Evolutionary conservation across 768 basidiomycete genomes (phyloP).

Genomic region (Leccinum truebloodii): DNA sequence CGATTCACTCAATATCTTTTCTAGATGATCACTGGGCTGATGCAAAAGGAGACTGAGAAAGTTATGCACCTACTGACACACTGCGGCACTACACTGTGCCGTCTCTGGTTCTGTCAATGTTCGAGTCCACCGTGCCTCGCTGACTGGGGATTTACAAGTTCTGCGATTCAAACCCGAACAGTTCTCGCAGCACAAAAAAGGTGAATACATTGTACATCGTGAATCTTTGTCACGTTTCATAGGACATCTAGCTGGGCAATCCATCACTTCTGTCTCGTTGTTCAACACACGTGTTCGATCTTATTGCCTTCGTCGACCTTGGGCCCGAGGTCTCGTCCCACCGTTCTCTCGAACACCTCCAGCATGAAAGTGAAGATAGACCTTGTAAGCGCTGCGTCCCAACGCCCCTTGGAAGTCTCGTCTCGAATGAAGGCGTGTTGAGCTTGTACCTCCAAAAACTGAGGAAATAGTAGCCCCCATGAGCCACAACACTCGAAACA

Average conservation of each 20-base stretch:
- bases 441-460: constrained; percentile 96
- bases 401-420: constrained; percentile 88
- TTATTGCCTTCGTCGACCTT: constrained; percentile 43
- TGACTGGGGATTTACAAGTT: too few species aligned
- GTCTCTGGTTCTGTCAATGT: too few species aligned
- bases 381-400: constrained; percentile 90
- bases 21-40: too few species aligned
- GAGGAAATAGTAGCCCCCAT: constrained; percentile 8
- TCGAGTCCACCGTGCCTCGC: too few species aligned
- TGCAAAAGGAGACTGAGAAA: too few species aligned
- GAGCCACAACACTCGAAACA: constrained; percentile 2
- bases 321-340: constrained; percentile 83
- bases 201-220: too few species aligned
- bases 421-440: constrained; percentile 97
- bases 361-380: constrained; percentile 85
- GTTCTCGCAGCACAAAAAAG: too few species aligned
- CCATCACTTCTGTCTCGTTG: neutral
- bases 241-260: neutral
- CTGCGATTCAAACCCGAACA: too few species aligned
- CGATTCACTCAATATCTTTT: too few species aligned
- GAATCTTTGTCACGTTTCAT: neutral
- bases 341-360: constrained; percentile 90
- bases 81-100: too few species aligned
- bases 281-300: constrained; percentile 74
- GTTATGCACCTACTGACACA: too few species aligned